phyloP scores from a whole-genome alignment of 176 grass and related monocot genomes.

The Sorghum bicolor region Sorghum_bicolor_NCBIv3 NC_012873.2:57748001-57748500 shows the following conservation, averaged over 20 bases:
- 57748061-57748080: not conserved
- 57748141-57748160: too few species aligned
- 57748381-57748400: not conserved
- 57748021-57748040: not conserved
- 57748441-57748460: conserved; percentile 14
- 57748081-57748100: not conserved
- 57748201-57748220: too few species aligned
- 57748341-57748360: not conserved
- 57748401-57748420: not conserved
- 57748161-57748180: too few species aligned
- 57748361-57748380: not conserved
- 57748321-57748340: not conserved
- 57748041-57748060: not conserved
- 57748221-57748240: too few species aligned
- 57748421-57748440: conserved; percentile 4
- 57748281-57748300: too few species aligned
- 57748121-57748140: too few species aligned
- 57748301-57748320: not conserved
- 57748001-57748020: too few species aligned
- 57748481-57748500: not conserved
- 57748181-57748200: too few species aligned
- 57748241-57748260: too few species aligned
- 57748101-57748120: too few species aligned
- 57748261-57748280: too few species aligned
- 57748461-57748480: not conserved